These are phyloP conservation scores for Linum lewisii DNA, from an alignment of 345 rosid genomes.

Conservation along the genomic window DNA sequence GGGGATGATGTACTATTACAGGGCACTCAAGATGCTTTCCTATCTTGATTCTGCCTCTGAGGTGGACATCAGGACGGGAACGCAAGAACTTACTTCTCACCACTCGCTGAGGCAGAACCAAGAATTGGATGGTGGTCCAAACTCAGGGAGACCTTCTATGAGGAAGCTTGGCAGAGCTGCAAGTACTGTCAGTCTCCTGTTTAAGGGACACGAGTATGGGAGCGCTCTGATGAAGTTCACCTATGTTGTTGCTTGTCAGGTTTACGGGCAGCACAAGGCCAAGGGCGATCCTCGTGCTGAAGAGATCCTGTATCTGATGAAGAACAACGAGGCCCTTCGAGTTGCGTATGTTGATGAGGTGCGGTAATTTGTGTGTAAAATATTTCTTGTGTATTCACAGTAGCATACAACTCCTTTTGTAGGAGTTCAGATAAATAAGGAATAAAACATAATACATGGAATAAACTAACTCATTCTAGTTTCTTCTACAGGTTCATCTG, in stretches of 20 bases:
- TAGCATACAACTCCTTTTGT: too few species aligned
- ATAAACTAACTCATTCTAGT: too few species aligned
- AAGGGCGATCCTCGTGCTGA: conserved; percentile 83
- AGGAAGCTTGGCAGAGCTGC: conserved; percentile 50
- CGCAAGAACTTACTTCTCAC: conserved; percentile 58
- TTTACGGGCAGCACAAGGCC: conserved; percentile 85
- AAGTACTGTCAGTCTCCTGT: conserved; percentile 48
- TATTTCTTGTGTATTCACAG: too few species aligned
- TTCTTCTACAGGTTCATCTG: too few species aligned
- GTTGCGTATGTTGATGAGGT: conserved; percentile 95
- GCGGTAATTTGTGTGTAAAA: too few species aligned
- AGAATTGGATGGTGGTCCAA: conserved; percentile 38
- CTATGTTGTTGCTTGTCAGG: conserved; percentile 92
- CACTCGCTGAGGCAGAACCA: neutral
- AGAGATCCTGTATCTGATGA: conserved; percentile 74
- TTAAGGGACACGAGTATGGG: conserved; percentile 81
- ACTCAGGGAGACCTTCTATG: conserved; percentile 32
- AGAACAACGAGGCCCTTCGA: conserved; percentile 83
- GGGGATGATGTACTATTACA: conserved; percentile 98
- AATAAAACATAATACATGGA: too few species aligned
- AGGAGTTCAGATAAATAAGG: too few species aligned
- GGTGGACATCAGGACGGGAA: conserved; percentile 74
- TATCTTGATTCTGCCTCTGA: conserved; percentile 96
- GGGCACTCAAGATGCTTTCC: conserved; percentile 90
- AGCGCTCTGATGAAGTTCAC: conserved; percentile 89